Evolutionary conservation across 768 basidiomycete genomes (phyloP).

Genomic region (Lactarius sp.): DNA sequence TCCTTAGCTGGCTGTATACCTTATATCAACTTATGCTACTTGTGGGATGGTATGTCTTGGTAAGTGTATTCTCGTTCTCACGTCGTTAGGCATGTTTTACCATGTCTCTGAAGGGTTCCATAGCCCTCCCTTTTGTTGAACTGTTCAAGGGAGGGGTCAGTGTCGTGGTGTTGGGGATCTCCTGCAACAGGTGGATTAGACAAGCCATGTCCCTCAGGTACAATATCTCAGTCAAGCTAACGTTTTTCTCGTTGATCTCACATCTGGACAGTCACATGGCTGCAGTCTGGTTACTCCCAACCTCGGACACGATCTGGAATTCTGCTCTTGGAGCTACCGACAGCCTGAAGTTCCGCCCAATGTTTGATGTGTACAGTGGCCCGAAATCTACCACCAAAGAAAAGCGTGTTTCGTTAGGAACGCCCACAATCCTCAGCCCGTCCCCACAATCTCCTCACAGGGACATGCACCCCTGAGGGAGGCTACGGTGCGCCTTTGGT

Average conservation of each 20-base stretch:
- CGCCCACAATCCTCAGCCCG: background rate
- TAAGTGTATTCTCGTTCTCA: background rate
- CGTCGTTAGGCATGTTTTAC: background rate
- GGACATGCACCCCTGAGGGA: background rate
- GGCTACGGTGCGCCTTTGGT: background rate
- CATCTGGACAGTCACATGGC: background rate
- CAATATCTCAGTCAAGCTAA: background rate
- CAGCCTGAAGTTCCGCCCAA: background rate
- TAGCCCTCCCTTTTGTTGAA: background rate
- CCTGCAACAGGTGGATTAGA: background rate
- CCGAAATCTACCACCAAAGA: background rate
- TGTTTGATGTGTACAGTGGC: background rate
- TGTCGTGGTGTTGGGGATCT: background rate
- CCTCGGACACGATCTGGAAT: background rate
- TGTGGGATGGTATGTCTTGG: background rate
- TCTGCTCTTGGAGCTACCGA: background rate
- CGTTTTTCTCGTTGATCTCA: background rate
- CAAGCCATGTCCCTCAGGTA: background rate
- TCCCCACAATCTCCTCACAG: background rate
- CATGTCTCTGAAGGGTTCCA: background rate
- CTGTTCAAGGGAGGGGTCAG: background rate
- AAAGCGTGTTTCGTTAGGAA: background rate
- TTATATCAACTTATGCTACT: background rate
- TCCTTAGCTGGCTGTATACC: conserved; percentile 3
- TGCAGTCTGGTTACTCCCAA: background rate